Evolutionary conservation across 2,329 filamentous ascomycete genomes (phyloP).

Genomic region (Aspergillus awamori): DNA sequence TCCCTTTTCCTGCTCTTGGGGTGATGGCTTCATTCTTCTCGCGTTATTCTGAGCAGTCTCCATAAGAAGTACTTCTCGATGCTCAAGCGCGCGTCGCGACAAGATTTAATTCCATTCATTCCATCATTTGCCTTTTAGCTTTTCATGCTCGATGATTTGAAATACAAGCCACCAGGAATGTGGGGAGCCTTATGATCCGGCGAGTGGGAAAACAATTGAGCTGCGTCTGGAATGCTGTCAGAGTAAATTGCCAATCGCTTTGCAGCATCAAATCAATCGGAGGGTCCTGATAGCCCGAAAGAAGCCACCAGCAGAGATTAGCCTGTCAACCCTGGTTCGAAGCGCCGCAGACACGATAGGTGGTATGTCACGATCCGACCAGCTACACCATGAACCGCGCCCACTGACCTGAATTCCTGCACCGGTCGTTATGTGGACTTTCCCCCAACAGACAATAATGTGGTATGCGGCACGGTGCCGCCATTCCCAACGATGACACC

Average conservation of each 20-base stretch:
- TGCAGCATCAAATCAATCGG: neutral
- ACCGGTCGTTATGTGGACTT: neutral
- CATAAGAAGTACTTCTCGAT: neutral
- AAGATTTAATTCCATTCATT: neutral
- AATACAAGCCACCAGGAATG: slow-evolving; percentile 16
- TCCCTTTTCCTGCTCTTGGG: neutral
- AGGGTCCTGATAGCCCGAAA: slow-evolving; percentile 5
- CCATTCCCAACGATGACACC: neutral
- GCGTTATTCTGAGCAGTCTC: neutral
- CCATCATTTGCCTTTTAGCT: slow-evolving; percentile 8
- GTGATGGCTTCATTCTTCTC: neutral
- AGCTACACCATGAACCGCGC: slow-evolving; percentile 2
- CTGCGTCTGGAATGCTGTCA: slow-evolving; percentile 19
- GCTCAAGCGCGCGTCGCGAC: neutral
- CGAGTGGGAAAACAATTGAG: neutral
- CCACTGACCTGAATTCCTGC: slow-evolving; percentile 7
- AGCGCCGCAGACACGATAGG: slow-evolving; percentile 7
- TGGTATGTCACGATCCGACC: slow-evolving; percentile 9
- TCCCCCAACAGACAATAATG: neutral
- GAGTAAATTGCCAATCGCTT: slow-evolving; percentile 9
- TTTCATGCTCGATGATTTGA: slow-evolving; percentile 14
- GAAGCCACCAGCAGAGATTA: slow-evolving; percentile 2
- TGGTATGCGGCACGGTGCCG: slow-evolving; percentile 1
- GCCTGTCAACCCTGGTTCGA: neutral
- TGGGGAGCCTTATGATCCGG: slow-evolving; percentile 7